phyloP scores from a whole-genome alignment of 306 rosid species.

The Pachyrhizus erosus region DNA sequence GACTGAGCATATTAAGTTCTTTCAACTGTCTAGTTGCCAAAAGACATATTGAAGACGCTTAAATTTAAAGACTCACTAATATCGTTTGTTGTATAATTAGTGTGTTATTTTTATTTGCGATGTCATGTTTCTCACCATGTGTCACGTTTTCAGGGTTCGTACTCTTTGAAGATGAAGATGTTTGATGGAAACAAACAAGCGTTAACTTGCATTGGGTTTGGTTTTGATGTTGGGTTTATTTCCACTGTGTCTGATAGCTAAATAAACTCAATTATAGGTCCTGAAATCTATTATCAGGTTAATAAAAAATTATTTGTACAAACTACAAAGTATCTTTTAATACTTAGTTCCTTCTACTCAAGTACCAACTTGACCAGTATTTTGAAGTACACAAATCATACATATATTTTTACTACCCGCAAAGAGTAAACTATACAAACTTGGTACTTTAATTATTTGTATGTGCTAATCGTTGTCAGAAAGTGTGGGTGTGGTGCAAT shows the following conservation, averaged over 20 bases:
- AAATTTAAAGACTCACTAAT: not conserved
- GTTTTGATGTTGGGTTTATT: constrained; percentile 60
- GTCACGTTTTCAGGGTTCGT: constrained; percentile 60
- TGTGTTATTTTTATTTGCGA: constrained; percentile 7
- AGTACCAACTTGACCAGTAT: not conserved
- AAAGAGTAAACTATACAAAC: not conserved
- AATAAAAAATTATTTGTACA: constrained; percentile 13
- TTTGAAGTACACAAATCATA: constrained; percentile 9
- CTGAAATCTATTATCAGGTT: not conserved
- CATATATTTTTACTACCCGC: not conserved
- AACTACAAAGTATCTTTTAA: constrained; percentile 7
- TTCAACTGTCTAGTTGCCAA: not conserved
- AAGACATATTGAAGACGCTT: not conserved
- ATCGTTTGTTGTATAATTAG: not conserved
- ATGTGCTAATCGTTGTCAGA: not conserved
- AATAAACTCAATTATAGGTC: constrained; percentile 27
- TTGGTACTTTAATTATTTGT: not conserved
- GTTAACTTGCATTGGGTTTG: constrained; percentile 70
- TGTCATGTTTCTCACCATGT: constrained; percentile 30
- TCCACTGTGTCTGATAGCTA: constrained; percentile 61
- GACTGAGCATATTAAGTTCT: not conserved
- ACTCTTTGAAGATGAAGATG: constrained; percentile 64
- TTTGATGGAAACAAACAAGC: constrained; percentile 51
- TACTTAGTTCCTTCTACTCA: constrained; percentile 4
- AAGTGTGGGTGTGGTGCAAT: not conserved